These are phyloP conservation scores for Colletotrichum noveboracense DNA, from an alignment of 2,329 filamentous ascomycete genomes.

Conservation along the genomic window DNA sequence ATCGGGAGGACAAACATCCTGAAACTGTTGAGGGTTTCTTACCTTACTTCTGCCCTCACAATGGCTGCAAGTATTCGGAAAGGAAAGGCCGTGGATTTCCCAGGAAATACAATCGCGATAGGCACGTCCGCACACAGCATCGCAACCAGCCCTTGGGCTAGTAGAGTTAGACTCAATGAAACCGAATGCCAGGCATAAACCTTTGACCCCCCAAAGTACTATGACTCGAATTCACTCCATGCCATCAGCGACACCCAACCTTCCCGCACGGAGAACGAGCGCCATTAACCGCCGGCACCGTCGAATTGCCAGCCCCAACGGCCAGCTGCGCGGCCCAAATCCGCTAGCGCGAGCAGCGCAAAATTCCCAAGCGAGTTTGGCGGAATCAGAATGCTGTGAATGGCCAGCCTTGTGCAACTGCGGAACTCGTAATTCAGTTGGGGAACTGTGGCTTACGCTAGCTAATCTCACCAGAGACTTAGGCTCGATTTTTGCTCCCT, in stretches of 20 bases:
- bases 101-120: not conserved
- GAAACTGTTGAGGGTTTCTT: not conserved
- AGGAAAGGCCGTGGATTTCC: not conserved
- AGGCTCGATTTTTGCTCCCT: not conserved
- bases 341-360: not conserved
- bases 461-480: not conserved
- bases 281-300: not conserved
- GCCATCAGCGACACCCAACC: not conserved
- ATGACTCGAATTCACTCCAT: not conserved
- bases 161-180: not conserved
- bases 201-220: not conserved
- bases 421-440: not conserved
- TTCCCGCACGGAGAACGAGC: not conserved
- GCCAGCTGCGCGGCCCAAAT: not conserved
- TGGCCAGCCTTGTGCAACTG: not conserved
- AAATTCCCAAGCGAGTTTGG: not conserved
- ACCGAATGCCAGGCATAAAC: not conserved
- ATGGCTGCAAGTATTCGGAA: not conserved
- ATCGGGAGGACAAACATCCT: not conserved
- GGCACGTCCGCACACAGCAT: not conserved
- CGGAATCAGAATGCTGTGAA: not conserved
- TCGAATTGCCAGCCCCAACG: not conserved
- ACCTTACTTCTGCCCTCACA: not conserved
- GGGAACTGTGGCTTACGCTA: not conserved
- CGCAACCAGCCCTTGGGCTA: not conserved